Conservation (phyloP, 2,329 filamentous ascomycete species). For the Verticillium isaacii region DNA sequence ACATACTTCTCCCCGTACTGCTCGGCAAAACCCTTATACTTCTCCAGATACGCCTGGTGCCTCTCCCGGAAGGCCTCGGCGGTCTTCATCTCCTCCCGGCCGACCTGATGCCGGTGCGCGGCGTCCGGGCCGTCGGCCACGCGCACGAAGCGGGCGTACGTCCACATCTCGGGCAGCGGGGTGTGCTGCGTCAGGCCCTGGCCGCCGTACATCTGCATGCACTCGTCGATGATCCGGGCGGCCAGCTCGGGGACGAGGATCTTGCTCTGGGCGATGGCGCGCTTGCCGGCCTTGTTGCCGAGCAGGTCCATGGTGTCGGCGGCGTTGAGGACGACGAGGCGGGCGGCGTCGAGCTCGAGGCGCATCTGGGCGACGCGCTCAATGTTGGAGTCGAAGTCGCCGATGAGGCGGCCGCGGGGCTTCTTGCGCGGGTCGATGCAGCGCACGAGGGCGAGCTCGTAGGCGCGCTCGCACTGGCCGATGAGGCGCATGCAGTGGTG, state of each 20-base stretch:
- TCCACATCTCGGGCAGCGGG: slow-evolving; percentile 83
- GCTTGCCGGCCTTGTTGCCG: slow-evolving; percentile 82
- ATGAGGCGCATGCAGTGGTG: slow-evolving; percentile 97
- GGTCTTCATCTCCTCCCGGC: slow-evolving; percentile 71
- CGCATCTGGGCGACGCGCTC: slow-evolving; percentile 90
- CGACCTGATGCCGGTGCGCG: slow-evolving; percentile 81
- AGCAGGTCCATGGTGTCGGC: slow-evolving; percentile 89
- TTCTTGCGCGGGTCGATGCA: slow-evolving; percentile 89
- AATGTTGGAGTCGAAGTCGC: slow-evolving; percentile 87
- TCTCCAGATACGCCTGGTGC: slow-evolving; percentile 59
- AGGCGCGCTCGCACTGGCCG: slow-evolving; percentile 80
- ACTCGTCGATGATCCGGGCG: slow-evolving; percentile 88
- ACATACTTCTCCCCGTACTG: slow-evolving; percentile 43
- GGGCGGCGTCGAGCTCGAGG: slow-evolving; percentile 87
- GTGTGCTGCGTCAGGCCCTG: slow-evolving; percentile 93
- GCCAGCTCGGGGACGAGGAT: slow-evolving; percentile 79
- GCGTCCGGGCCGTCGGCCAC: slow-evolving; percentile 95
- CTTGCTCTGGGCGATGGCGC: slow-evolving; percentile 96
- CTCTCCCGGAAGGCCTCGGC: slow-evolving; percentile 54
- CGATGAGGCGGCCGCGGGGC: slow-evolving; percentile 81
- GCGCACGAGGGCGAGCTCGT: slow-evolving; percentile 91
- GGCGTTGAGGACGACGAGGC: slow-evolving; percentile 86
- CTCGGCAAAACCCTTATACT: slow-evolving; percentile 60
- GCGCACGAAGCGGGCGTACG: slow-evolving; percentile 73
- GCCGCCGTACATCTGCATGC: slow-evolving; percentile 86